A percentile compares a stretch with the other conserved stretches of the same genome.
Conservation (phyloP, 768 basidiomycete genomes). For the Leccinum uliginosum region DNA sequence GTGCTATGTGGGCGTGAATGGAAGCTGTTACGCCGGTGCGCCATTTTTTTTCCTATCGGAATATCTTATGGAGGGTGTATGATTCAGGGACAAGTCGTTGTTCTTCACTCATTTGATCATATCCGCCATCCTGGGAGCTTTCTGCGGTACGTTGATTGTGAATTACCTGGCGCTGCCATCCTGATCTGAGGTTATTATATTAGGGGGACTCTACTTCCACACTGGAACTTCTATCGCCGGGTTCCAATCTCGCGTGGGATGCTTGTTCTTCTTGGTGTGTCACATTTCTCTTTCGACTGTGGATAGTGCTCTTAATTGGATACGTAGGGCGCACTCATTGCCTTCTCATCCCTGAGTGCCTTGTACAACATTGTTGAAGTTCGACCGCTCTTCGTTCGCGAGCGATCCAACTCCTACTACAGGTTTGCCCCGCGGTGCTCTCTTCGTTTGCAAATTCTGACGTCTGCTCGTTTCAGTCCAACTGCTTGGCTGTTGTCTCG, state of each 20-base stretch:
- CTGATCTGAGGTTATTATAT: background rate
- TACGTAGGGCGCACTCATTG: constrained; percentile 76
- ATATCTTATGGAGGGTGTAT: background rate
- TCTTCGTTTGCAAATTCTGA: background rate
- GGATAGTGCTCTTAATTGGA: constrained; percentile 6
- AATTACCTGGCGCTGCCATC: background rate
- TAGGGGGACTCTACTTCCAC: constrained; percentile 83
- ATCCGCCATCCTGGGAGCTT: constrained; percentile 73
- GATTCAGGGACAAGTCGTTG: constrained; percentile 70
- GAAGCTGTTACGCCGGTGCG: constrained; percentile 70
- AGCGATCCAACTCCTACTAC: constrained; percentile 82
- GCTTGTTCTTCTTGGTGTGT: constrained; percentile 84
- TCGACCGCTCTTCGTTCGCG: constrained; percentile 83
- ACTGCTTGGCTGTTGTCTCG: constrained; percentile 89
- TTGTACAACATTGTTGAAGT: constrained; percentile 84
- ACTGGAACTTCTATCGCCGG: constrained; percentile 81
- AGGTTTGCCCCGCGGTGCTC: constrained; percentile 42
- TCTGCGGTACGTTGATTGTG: constrained; percentile 56
- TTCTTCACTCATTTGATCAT: constrained; percentile 76
- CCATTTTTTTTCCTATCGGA: background rate
- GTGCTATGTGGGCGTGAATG: constrained; percentile 80
- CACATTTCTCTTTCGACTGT: background rate
- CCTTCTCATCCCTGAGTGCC: constrained; percentile 88
- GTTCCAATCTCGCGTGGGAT: constrained; percentile 92
- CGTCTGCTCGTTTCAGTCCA: constrained; percentile 46